Percentiles rank a stretch among this genome's conserved stretches.
Evolutionary conservation across 2,329 filamentous ascomycete genomes (phyloP).

Genomic region (Cryphonectria carpinicola): DNA sequence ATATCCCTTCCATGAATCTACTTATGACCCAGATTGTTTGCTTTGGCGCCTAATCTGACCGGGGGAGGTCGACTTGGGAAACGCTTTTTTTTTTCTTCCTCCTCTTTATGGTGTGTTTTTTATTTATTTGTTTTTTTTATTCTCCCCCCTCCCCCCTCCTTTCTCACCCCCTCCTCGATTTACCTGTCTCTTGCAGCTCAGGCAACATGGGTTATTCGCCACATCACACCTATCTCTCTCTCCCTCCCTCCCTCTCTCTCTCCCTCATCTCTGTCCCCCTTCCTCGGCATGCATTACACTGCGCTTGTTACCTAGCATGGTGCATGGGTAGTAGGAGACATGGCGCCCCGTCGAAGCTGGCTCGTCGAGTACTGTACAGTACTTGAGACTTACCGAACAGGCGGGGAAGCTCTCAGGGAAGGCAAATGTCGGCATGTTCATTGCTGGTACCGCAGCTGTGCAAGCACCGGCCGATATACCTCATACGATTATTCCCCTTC

Average conservation of each 20-base stretch:
- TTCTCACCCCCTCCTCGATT: slow-evolving; percentile 29
- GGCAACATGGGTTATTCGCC: slow-evolving; percentile 47
- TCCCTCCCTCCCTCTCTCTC: no score
- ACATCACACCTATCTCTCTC: slow-evolving; percentile 43
- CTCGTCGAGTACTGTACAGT: slow-evolving; percentile 31
- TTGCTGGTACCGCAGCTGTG: slow-evolving; percentile 28
- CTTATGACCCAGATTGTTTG: slow-evolving; percentile 2
- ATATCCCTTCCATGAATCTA: slow-evolving; percentile 41
- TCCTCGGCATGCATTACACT: slow-evolving; percentile 42
- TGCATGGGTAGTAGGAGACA: slow-evolving; percentile 26
- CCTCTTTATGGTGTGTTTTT: background rate
- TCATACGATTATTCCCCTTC: slow-evolving; percentile 10
- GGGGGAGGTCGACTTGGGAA: slow-evolving; percentile 31
- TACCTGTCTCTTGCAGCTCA: slow-evolving; percentile 36
- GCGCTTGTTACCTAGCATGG: slow-evolving; percentile 36
- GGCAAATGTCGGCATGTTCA: slow-evolving; percentile 18
- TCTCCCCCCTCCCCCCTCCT: no score
- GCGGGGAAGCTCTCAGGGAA: slow-evolving; percentile 1
- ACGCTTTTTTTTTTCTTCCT: background rate
- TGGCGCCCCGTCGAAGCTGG: slow-evolving; percentile 23
- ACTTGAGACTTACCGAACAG: background rate
- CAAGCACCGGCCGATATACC: slow-evolving; percentile 25
- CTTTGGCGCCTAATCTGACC: slow-evolving; percentile 30
- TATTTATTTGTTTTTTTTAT: background rate
- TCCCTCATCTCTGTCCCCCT: background rate